Base-by-base conservation (phyloP, 2,329 filamentous ascomycete genomes). In the Cladosporium colombiae region DNA sequence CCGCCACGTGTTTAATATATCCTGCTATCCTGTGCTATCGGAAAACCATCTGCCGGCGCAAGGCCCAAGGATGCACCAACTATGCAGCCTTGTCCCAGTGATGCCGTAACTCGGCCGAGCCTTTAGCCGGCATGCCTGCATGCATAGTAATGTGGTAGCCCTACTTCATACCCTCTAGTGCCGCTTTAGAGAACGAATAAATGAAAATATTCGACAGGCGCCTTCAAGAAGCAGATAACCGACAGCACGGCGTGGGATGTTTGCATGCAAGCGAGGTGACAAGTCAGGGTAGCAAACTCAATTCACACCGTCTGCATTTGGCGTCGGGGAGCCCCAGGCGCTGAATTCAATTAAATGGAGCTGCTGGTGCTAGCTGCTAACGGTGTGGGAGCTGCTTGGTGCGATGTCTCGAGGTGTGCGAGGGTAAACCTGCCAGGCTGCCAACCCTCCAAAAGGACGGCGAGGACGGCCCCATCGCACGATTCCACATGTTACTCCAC, bases 291-390 rank as follows among this genome's bases (percentile, higher is more conserved):
- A 11, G 33, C 25, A 33, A 33, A 55, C 16, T 55, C 52, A 55
- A 29, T 33, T 55, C 31, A 21, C 57, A 46, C 57, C 37, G 37
- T 46, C 25, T 57, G 13, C n/a, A 8, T 31, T 21, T 23, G 40
- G 25, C 27, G 37, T 60, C 57, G 57, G 37, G 57, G 57, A 49
- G 27, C 57, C 18, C 37, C 27, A 60, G 57, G 57, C 40, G 27
- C 40, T 25, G 8, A 60, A 49, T 18, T 10, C 27, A 49, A 27
- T 49, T 31, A 35, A 60, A 3, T 60, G 57, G 57, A 60, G 57
- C 37, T 23, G 21, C 25, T 31, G 16, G 10, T 55, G 16, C 27
- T 21, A n/a, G n/a, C n/a, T 53, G 14, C 6, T 21, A 29, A 29
- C 52, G n/a, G 37, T 23, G 55, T 21, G 31, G 1, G 18, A 44